A percentile compares a stretch with the other conserved stretches of the same genome.
Evolutionary conservation across 768 basidiomycete species (phyloP).

Genomic region (Termitomyces bulborhizus): DNA sequence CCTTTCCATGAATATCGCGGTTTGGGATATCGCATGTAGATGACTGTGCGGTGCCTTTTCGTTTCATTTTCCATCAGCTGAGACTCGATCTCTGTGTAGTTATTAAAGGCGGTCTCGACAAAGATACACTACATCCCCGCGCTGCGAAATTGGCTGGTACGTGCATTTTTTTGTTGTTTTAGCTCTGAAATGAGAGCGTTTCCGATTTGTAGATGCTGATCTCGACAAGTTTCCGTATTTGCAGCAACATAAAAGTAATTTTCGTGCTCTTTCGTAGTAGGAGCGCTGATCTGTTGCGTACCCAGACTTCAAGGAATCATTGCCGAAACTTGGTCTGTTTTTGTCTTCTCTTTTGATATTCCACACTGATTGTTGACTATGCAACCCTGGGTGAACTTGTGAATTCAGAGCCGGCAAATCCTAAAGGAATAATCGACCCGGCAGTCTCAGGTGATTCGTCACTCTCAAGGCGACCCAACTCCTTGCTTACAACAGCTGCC

Average conservation of each 20-base stretch:
- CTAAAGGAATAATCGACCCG: no score
- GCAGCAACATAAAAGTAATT: neutral
- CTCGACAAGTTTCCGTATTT: neutral
- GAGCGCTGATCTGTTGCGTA: neutral
- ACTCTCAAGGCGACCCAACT: no score
- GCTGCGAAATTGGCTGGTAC: neutral
- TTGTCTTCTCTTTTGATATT: neutral
- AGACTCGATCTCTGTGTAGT: neutral
- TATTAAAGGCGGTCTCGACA: neutral
- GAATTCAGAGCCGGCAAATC: no score
- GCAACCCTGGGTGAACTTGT: no score
- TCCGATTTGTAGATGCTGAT: neutral
- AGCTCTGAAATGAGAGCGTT: neutral
- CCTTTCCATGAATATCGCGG: no score
- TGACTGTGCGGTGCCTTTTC: neutral
- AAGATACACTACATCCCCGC: neutral
- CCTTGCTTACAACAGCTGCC: no score
- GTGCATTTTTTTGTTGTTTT: neutral
- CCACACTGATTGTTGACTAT: neutral
- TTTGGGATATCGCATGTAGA: neutral
- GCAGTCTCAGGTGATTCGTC: no score
- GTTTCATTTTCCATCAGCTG: neutral
- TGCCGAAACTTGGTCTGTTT: neutral
- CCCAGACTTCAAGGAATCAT: neutral
- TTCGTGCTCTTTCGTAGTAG: neutral